Base-by-base conservation (phyloP, 2,329 filamentous ascomycete species). In the Leptographium procerum region DNA sequence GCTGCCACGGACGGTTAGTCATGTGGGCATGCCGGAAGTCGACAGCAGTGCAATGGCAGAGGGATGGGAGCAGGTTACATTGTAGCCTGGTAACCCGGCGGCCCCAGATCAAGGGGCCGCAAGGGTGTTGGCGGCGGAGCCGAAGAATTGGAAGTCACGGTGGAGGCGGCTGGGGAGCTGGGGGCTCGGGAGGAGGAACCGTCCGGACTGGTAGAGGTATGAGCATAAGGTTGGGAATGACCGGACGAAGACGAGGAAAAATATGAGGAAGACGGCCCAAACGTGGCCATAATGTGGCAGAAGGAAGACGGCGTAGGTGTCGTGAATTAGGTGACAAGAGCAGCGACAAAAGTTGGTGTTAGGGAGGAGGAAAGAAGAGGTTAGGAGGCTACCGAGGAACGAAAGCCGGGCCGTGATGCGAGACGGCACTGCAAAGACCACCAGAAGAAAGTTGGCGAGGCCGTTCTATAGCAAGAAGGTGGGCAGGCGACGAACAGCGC, bases 51-150 rank as follows among this genome's bases (percentile, higher is more conserved):
- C 10, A 10, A 31, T 13, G 29, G 29, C 24, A 36, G 55, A 47
- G 13, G 22, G 11, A 34, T 40, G n/a, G 16, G 40, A 28, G 9
- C 28, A 14, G 29, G n/a, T 24, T 73, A 80, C 77, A 80, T 79
- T 65, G 77, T 79, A 66, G 77, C 77, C 70, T 78, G 74, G 63
- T 77, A 80, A 56, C 77, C 77, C 36, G 77, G 77, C 56, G 77
- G 77, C 4, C 77, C 77, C 52, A 80, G 71, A 64, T 80, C 77
- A 48, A 79, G 71, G 40, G 76, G 73, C 57, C 70, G 69, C 57
- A 77, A 68, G 62, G 74, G 68, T 59, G 71, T 69, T 34, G 63
- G 62, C 63, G 72, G 68, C 61, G 69, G 69, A 57, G 68, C 71
- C 58, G 75, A 77, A 22, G 70, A 69, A 59, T 71, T 69, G 51